Conservation (phyloP, 163 green algal genomes). For the Chlamydomonas reinhardtii region DNA sequence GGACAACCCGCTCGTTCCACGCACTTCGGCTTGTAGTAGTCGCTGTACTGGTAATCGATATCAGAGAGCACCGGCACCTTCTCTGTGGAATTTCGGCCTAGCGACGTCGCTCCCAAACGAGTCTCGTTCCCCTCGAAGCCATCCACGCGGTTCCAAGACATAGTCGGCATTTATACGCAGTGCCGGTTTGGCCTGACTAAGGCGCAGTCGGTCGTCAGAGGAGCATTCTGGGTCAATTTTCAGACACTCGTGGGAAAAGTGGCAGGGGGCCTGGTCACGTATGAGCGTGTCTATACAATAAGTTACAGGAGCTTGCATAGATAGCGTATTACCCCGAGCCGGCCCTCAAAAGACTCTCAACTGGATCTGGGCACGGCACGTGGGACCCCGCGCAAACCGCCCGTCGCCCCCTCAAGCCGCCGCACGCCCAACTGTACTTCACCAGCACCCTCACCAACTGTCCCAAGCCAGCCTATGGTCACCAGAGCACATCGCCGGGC, state of each 20-base stretch:
- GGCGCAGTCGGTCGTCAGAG: not conserved
- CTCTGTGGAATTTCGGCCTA: not conserved
- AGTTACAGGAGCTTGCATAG: no score
- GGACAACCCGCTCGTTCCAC: no score
- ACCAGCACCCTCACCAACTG: no score
- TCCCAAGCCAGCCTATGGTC: no score
- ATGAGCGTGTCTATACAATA: no score
- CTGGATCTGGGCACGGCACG: no score
- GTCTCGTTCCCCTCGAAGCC: constrained; percentile 41
- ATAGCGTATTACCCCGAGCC: no score
- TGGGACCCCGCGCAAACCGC: no score
- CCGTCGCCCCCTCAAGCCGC: no score
- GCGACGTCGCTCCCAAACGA: not conserved
- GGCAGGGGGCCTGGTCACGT: not conserved
- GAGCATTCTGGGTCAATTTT: not conserved
- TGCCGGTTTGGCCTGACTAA: not conserved
- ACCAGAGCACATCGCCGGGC: no score
- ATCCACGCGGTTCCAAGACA: constrained; percentile 50
- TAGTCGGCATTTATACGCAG: constrained; percentile 14
- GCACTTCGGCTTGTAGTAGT: constrained; percentile 37
- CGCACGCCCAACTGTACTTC: no score
- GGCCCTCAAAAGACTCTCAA: no score
- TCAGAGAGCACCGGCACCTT: not conserved
- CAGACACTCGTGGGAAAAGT: not conserved
- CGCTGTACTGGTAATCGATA: constrained; percentile 35